A percentile compares a stretch with the other conserved stretches of the same genome.
Evolutionary conservation across 768 basidiomycete species (phyloP).

Genomic region (Chlorophyllum brunneum): DNA sequence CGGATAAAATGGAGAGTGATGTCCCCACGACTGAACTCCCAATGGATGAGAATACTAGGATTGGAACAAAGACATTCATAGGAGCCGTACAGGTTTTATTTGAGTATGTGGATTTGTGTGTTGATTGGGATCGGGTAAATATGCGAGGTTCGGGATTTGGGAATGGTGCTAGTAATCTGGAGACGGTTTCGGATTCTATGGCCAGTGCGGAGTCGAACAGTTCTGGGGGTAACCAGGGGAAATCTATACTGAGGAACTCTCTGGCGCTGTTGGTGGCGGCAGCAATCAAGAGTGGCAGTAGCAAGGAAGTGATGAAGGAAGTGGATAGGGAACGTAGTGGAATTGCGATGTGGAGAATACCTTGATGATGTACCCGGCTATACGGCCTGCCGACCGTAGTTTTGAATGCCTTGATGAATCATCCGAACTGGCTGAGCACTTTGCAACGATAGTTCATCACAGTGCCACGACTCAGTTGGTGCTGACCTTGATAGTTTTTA

Average conservation of each 20-base stretch:
- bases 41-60: slow-evolving; percentile 24
- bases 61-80: slow-evolving; percentile 27
- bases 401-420: too few relatives aligned
- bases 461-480: too few relatives aligned
- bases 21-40: not conserved
- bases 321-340: slow-evolving; percentile 55
- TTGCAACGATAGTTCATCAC: too few relatives aligned
- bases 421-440: too few relatives aligned
- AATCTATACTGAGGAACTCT: slow-evolving; percentile 42
- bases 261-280: slow-evolving; percentile 49
- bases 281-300: slow-evolving; percentile 48
- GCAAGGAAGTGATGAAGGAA: slow-evolving; percentile 52
- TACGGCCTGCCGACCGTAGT: too few relatives aligned
- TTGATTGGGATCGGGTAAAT: slow-evolving; percentile 56
- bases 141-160: slow-evolving; percentile 19
- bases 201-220: not conserved
- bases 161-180: not conserved
- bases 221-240: slow-evolving; percentile 23
- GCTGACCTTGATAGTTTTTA: too few relatives aligned
- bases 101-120: slow-evolving; percentile 58
- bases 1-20: slow-evolving; percentile 27
- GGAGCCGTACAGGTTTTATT: slow-evolving; percentile 52
- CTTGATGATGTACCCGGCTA: slow-evolving; percentile 24
- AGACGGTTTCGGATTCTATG: not conserved
- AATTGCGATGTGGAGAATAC: slow-evolving; percentile 66